These are phyloP conservation scores for Hypoxylon sp. DNA, from an alignment of 2,329 filamentous ascomycete genomes.

Conservation along the genomic window DNA sequence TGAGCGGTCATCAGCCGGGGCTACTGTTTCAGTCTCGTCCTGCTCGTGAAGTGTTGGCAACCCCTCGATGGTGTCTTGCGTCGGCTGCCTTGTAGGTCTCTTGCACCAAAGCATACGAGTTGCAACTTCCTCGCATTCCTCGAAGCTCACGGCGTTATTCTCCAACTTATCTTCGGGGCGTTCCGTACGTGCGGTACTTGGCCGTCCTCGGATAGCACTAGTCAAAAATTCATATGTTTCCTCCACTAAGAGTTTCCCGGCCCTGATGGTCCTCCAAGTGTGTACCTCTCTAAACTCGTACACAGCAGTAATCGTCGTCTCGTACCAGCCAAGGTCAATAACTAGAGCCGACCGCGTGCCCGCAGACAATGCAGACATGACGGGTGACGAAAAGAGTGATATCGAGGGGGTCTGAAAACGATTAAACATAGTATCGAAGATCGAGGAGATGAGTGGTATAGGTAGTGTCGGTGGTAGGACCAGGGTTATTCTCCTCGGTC, in stretches of 20 bases:
- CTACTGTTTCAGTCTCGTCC: conserved; percentile 59
- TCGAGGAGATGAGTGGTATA: conserved; percentile 80
- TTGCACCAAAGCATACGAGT: conserved; percentile 85
- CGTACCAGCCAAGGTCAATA: conserved; percentile 92
- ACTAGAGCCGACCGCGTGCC: conserved; percentile 89
- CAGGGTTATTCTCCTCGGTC: conserved; percentile 80
- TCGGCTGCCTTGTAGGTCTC: conserved; percentile 54
- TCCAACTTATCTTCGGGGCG: conserved; percentile 51
- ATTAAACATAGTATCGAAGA: conserved; percentile 84
- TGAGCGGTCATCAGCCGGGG: conserved; percentile 55
- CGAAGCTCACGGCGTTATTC: conserved; percentile 71
- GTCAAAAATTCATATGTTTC: conserved; percentile 77
- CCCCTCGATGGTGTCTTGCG: conserved; percentile 54
- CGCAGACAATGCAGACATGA: conserved; percentile 81
- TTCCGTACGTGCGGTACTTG: conserved; percentile 44
- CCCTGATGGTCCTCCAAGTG: conserved; percentile 79
- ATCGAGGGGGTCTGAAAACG: conserved; percentile 85
- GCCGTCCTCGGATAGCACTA: conserved; percentile 56
- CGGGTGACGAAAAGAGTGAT: conserved; percentile 82
- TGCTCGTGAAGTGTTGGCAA: conserved; percentile 71
- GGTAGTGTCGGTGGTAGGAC: conserved; percentile 84
- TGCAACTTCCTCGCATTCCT: conserved; percentile 85
- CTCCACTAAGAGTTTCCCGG: conserved; percentile 78
- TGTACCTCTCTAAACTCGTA: conserved; percentile 91
- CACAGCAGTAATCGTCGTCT: conserved; percentile 86